These are phyloP conservation scores for Davidsoniella eucalypti DNA, from an alignment of 2,329 filamentous ascomycete genomes.

Conservation along the genomic window DNA sequence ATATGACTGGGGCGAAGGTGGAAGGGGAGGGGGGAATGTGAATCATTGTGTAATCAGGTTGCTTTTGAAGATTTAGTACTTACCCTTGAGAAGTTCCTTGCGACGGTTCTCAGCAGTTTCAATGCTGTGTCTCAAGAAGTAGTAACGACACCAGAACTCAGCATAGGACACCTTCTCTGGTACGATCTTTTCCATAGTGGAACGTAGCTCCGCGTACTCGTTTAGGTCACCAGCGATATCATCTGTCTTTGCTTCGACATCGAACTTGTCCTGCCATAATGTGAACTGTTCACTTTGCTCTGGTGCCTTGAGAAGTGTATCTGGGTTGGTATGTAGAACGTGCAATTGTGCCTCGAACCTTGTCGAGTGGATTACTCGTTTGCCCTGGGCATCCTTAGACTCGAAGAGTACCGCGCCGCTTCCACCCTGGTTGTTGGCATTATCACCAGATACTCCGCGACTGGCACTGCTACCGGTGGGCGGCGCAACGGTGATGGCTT, in stretches of 20 bases:
- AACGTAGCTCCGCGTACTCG: conserved; percentile 68
- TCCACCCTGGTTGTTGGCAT: conserved; percentile 23
- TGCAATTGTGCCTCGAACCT: conserved; percentile 92
- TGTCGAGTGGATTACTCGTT: conserved; percentile 85
- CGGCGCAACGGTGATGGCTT: conserved; percentile 77
- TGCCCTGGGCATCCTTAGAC: conserved; percentile 77
- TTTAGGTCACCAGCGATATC: conserved; percentile 69
- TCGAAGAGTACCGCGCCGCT: conserved; percentile 67
- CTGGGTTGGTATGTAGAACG: conserved; percentile 72
- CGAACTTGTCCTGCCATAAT: conserved; percentile 56
- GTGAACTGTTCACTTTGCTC: conserved; percentile 52
- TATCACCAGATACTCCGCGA: not conserved
- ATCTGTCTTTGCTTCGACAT: conserved; percentile 69
- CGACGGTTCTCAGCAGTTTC: conserved; percentile 83
- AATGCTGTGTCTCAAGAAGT: conserved; percentile 82
- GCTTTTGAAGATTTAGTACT: conserved; percentile 16
- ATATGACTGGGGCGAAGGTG: no score
- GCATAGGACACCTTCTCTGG: conserved; percentile 79
- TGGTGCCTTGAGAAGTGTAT: conserved; percentile 73
- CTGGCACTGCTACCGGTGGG: conserved; percentile 37
- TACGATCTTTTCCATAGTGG: conserved; percentile 91
- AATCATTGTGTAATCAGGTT: not conserved
- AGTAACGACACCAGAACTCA: conserved; percentile 89
- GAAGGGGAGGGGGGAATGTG: no score
- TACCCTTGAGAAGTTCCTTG: conserved; percentile 82